Evolutionary conservation across 192 early-diverging fungal species (phyloP).

Genomic region (Coemansia interrupta): DNA sequence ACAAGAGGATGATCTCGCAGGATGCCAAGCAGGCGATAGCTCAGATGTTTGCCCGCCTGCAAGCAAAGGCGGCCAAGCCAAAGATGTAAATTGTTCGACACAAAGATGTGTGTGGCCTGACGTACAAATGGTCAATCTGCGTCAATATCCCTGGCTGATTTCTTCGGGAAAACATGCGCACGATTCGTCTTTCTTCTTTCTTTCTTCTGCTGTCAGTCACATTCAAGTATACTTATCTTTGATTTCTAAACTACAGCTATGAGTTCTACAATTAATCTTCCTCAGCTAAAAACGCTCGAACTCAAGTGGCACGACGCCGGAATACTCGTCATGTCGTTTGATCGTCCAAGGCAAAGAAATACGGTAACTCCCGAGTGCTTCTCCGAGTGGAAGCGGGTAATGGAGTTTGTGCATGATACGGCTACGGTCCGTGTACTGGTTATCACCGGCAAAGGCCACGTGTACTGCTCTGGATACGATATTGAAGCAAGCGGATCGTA

Average conservation of each 20-base stretch:
- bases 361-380: slow-evolving; percentile 57
- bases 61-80: slow-evolving; percentile 8
- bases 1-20: slow-evolving; percentile 54
- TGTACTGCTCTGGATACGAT: slow-evolving; percentile 64
- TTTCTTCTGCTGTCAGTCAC: too few species aligned
- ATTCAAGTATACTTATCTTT: too few species aligned
- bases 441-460: slow-evolving; percentile 64
- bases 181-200: background rate
- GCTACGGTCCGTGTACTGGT: slow-evolving; percentile 57
- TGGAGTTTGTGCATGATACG: slow-evolving; percentile 52
- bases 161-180: background rate
- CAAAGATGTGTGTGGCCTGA: background rate
- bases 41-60: slow-evolving; percentile 44
- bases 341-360: slow-evolving; percentile 60
- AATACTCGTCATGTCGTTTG: slow-evolving; percentile 62
- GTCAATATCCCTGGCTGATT: background rate
- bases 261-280: too few species aligned
- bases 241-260: too few species aligned
- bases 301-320: slow-evolving; percentile 39
- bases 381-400: slow-evolving; percentile 59
- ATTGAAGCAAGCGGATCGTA: slow-evolving; percentile 25
- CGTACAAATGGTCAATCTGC: background rate
- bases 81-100: slow-evolving; percentile 11
- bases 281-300: background rate
- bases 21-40: slow-evolving; percentile 54